phyloP scores from a whole-genome alignment of 257 asterid species.

The Anisodus acutangulus region DNA sequence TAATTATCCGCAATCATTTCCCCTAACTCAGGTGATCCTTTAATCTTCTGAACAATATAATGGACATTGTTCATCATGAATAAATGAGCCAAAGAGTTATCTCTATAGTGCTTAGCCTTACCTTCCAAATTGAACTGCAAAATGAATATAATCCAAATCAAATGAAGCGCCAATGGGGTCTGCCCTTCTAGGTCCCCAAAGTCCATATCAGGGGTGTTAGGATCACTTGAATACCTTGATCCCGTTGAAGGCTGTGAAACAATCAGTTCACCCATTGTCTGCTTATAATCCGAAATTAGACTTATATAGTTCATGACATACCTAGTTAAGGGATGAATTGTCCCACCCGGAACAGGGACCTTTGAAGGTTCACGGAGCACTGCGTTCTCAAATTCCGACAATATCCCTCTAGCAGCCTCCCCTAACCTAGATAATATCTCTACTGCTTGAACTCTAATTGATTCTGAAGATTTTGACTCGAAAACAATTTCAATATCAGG shows the following conservation, averaged over 20 bases:
- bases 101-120: conserved; percentile 50
- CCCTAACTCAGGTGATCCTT: conserved; percentile 42
- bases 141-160: conserved; percentile 49
- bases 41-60: conserved; percentile 47
- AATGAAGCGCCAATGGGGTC: conserved; percentile 45
- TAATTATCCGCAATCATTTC: conserved; percentile 54
- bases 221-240: conserved; percentile 42
- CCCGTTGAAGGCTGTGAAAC: conserved; percentile 49
- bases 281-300: conserved; percentile 49
- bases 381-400: conserved; percentile 56
- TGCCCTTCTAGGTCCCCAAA: conserved; percentile 43
- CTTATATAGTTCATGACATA: conserved; percentile 55
- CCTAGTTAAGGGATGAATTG: conserved; percentile 57
- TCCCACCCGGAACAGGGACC: conserved; percentile 48
- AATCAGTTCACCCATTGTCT: conserved; percentile 45
- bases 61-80: conserved; percentile 58
- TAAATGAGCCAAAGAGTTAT: conserved; percentile 44
- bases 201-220: conserved; percentile 44
- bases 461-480: conserved; percentile 44
- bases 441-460: conserved; percentile 38
- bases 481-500: conserved; percentile 47
- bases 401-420: conserved; percentile 49
- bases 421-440: conserved; percentile 51
- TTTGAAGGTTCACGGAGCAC: conserved; percentile 50
- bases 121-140: conserved; percentile 53